A percentile compares a stretch with the other conserved stretches of the same genome.
These are phyloP conservation scores for Termitomyces sp. DNA, from an alignment of 768 basidiomycete species.

Conservation along the genomic window DNA sequence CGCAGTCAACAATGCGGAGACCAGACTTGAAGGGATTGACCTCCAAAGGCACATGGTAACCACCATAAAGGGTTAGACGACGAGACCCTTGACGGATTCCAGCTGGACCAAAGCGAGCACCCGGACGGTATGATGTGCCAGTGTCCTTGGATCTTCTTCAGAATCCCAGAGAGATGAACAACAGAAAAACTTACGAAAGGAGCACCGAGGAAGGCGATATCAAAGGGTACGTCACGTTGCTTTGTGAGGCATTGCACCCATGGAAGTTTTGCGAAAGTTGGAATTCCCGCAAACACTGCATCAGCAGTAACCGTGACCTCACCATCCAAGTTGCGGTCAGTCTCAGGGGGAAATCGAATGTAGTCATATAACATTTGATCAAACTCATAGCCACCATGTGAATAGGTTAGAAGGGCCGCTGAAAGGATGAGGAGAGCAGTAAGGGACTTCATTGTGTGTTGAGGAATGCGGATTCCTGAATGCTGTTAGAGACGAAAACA, in stretches of 20 bases:
- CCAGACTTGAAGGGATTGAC: conserved; percentile 70
- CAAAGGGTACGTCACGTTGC: conserved; percentile 51
- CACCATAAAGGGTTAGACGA: conserved; percentile 67
- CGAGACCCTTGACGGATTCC: conserved; percentile 79
- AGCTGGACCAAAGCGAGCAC: conserved; percentile 81
- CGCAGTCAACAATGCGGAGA: conserved; percentile 68
- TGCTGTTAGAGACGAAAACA: neutral
- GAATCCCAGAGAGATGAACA: neutral
- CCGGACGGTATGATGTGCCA: conserved; percentile 72
- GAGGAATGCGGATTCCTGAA: neutral
- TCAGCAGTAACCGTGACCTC: conserved; percentile 79
- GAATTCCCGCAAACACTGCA: conserved; percentile 76
- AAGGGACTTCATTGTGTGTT: neutral
- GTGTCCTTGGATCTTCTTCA: conserved; percentile 40
- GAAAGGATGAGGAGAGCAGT: neutral
- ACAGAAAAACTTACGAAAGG: conserved; percentile 49
- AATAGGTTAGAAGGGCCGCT: neutral
- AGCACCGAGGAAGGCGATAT: conserved; percentile 80
- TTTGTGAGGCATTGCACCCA: conserved; percentile 74
- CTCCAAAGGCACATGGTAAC: conserved; percentile 71
- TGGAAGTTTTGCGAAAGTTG: conserved; percentile 84
- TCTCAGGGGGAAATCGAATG: conserved; percentile 60
- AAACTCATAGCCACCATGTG: neutral
- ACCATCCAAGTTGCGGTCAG: conserved; percentile 49
- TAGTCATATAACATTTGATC: conserved; percentile 64